Evolutionary conservation across 2,329 filamentous ascomycete genomes (phyloP).

Genomic region (Beauveria sp.): DNA sequence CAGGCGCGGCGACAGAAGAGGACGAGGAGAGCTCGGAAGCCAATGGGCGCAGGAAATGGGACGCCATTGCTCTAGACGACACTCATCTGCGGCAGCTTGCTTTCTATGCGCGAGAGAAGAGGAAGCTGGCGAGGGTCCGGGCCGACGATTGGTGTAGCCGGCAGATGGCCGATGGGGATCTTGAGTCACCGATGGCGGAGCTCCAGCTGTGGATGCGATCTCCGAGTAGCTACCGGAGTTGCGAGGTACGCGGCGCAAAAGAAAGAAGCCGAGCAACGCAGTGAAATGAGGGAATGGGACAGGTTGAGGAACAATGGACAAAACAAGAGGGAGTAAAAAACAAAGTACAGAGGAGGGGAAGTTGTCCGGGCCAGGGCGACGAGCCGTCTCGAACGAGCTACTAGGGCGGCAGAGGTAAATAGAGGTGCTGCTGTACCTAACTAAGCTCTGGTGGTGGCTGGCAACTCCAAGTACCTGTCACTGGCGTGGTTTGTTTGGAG

Average conservation of each 20-base stretch:
- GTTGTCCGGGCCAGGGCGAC: not conserved
- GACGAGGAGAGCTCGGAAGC: constrained; percentile 23
- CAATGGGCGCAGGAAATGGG: constrained; percentile 27
- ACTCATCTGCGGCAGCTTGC: constrained; percentile 21
- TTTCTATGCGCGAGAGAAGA: not conserved
- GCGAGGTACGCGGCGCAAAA: not conserved
- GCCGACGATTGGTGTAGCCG: too few species aligned
- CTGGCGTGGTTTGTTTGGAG: not conserved
- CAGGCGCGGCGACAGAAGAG: constrained; percentile 12
- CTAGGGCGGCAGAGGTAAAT: not conserved
- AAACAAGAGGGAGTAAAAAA: not conserved
- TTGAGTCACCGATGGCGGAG: constrained; percentile 11
- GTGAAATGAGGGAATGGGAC: not conserved
- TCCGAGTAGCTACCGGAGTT: constrained; percentile 6
- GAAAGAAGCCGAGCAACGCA: not conserved
- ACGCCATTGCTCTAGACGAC: constrained; percentile 24
- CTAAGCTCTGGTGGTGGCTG: not conserved
- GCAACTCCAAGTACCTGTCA: not conserved
- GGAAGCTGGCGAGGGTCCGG: not conserved
- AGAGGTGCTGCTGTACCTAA: too few species aligned
- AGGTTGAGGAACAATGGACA: not conserved
- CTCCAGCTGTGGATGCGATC: not conserved
- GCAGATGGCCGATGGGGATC: not conserved
- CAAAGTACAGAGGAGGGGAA: constrained; percentile 4
- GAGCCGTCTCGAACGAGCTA: not conserved